These are phyloP conservation scores for Penicillium frequentans DNA, from an alignment of 2,329 filamentous ascomycete species.

Conservation along the genomic window DNA sequence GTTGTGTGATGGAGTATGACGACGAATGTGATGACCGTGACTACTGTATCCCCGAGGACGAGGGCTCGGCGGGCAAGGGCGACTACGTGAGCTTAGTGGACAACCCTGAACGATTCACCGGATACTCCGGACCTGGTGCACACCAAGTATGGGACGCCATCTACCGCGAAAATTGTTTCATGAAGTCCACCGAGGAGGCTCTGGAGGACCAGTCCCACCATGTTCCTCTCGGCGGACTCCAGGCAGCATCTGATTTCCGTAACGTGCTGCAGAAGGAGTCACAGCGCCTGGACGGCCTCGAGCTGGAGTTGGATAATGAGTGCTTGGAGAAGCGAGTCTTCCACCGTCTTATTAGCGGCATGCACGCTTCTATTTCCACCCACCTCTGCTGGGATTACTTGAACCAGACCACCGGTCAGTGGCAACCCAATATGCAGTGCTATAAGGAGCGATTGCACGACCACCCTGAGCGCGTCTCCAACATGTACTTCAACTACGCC, in stretches of 20 bases:
- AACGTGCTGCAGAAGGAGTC: conserved; percentile 56
- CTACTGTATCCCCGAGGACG: conserved; percentile 95
- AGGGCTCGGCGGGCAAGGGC: conserved; percentile 79
- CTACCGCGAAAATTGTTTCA: conserved; percentile 96
- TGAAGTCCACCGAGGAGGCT: conserved; percentile 43
- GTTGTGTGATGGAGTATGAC: conserved; percentile 95
- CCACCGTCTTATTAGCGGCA: conserved; percentile 89
- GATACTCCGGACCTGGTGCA: conserved; percentile 81
- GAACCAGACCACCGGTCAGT: conserved; percentile 90
- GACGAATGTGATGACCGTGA: conserved; percentile 96
- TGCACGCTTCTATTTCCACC: conserved; percentile 97
- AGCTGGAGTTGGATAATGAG: conserved; percentile 81
- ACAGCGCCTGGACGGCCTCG: conserved; percentile 57
- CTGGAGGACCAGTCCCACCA: conserved; percentile 28
- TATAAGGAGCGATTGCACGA: conserved; percentile 83
- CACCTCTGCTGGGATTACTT: conserved; percentile 96
- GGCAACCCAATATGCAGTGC: conserved; percentile 87
- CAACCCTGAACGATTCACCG: conserved; percentile 94
- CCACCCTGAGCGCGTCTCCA: conserved; percentile 88
- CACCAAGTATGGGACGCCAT: conserved; percentile 95
- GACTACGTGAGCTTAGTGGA: conserved; percentile 94
- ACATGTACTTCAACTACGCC: conserved; percentile 98
- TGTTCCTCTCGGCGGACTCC: conserved; percentile 44
- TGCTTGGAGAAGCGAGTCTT: conserved; percentile 99
- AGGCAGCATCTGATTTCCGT: conserved; percentile 62